Percentiles rank a stretch among this genome's conserved stretches.
Conservation (phyloP, 768 basidiomycete species). For the Tulasnella sp. region DNA sequence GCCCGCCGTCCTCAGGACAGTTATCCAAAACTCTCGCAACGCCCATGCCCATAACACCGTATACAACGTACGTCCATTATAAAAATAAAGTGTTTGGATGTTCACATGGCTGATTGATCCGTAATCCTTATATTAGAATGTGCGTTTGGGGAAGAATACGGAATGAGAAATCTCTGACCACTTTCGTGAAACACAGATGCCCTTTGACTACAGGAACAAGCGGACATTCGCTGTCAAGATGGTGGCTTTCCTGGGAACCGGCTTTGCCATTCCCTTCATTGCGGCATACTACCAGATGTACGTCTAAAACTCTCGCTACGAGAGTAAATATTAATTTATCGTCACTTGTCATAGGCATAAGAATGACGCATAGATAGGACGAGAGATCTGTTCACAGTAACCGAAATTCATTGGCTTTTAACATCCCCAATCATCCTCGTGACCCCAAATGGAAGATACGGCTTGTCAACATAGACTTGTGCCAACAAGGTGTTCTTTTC, state of each 20-base stretch:
- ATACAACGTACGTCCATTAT: constrained; percentile 18
- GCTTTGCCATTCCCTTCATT: constrained; percentile 20
- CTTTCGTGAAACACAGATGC: constrained; percentile 17
- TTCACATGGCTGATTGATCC: no score
- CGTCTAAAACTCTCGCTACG: neutral
- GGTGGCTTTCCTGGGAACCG: constrained; percentile 10
- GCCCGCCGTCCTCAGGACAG: constrained; percentile 11
- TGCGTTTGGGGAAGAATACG: no score
- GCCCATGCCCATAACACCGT: constrained; percentile 19
- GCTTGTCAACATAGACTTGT: no score
- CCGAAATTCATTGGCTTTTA: no score
- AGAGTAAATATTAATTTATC: no score
- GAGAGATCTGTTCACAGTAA: no score
- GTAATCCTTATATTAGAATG: no score
- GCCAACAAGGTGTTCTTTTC: no score
- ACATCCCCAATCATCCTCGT: no score
- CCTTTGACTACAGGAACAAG: constrained; percentile 20
- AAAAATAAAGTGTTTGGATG: no score
- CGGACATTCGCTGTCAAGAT: constrained; percentile 18
- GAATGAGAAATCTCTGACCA: no score
- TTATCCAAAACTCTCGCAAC: constrained; percentile 9
- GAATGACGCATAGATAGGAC: constrained; percentile 16
- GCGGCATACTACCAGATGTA: constrained; percentile 18
- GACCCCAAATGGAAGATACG: no score
- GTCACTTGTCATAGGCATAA: constrained; percentile 35